Base-by-base conservation (phyloP, 345 rosid species). In the Eucalyptus microcorys region DNA sequence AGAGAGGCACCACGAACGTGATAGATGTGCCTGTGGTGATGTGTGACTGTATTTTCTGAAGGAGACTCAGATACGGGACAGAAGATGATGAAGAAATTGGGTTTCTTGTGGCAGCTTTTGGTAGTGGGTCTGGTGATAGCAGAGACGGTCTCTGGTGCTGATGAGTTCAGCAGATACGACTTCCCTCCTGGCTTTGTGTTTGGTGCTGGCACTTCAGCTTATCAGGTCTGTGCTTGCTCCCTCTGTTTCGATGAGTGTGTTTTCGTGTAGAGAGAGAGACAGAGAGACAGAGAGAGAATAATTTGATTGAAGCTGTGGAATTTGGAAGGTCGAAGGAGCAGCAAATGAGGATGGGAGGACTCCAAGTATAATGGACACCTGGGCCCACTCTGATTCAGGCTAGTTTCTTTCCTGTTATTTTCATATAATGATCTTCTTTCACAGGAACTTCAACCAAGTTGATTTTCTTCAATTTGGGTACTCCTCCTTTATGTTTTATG, bases 291-390 rank as follows among this genome's bases (percentile, higher is more conserved):
- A 71, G 83, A 76, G 27, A 76, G 81, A 17, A 37, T 42, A 40
- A 24, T 76, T 24, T n/a, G 15, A 48, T 76, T 32, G 86, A 49
- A 53, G 27, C 17, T 84, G 80, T 49, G 11, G 37, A 40, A 48
- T 59, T 49, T 66, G 22, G 22, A 87, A 92, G 95, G 95, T 91
- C 87, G 94, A 93, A 87, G 95, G 94, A 64, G 94, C 95, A 86
- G 95, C 94, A 86, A 91, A 89, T 15, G 90, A 90, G 91, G 95
- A 92, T 90, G 94, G 95, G 49, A 90, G 95, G 90, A 91, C 91
- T 42, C 92, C 94, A n/a, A 93, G 93, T 83, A 88, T 93, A 86
- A 90, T 92, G 89, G 95, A 93, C 42, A 90, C 94, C 48, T 92
- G 80, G 87, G 76, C 92, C 11, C 91, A 89, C 17, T 88, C 89